phyloP scores from a whole-genome alignment of 1,284 basidiomycete genomes.

The Irpex rosettiformis region DNA sequence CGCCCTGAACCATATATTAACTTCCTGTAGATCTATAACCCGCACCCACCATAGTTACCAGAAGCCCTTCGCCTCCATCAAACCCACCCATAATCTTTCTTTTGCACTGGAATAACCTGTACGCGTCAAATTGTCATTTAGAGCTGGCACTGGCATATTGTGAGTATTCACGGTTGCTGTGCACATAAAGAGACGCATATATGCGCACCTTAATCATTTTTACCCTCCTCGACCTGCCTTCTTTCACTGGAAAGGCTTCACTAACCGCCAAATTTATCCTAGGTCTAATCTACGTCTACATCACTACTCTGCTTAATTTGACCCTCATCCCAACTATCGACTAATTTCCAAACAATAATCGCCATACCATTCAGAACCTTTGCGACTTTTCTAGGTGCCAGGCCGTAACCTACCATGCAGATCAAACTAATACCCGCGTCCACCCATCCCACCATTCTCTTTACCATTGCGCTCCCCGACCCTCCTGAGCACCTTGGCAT shows the following conservation, averaged over 20 bases:
- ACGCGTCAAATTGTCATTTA: neutral
- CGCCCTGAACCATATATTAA: too few relatives aligned
- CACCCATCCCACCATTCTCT: conserved; percentile 65
- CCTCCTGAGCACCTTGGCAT: conserved; percentile 46
- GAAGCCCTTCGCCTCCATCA: neutral
- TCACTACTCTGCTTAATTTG: neutral
- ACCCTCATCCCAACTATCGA: neutral
- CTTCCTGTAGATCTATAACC: too few relatives aligned
- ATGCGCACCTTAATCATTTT: too few relatives aligned
- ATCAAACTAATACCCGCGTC: conserved; percentile 59
- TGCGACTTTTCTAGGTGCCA: neutral
- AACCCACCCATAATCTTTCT: neutral
- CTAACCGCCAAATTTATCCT: too few relatives aligned
- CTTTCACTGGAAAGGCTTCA: too few relatives aligned
- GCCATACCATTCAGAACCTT: neutral
- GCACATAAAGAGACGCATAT: too few relatives aligned
- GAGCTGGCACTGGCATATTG: neutral
- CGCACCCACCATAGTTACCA: too few relatives aligned
- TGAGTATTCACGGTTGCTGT: too few relatives aligned
- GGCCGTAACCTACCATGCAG: conserved; percentile 44
- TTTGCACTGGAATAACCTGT: neutral
- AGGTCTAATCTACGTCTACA: neutral
- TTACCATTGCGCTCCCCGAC: conserved; percentile 58
- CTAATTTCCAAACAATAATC: too few relatives aligned
- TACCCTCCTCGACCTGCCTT: too few relatives aligned